Base-by-base conservation (phyloP, 352 stramenopile genomes). In the Pythium guiyangense region DNA sequence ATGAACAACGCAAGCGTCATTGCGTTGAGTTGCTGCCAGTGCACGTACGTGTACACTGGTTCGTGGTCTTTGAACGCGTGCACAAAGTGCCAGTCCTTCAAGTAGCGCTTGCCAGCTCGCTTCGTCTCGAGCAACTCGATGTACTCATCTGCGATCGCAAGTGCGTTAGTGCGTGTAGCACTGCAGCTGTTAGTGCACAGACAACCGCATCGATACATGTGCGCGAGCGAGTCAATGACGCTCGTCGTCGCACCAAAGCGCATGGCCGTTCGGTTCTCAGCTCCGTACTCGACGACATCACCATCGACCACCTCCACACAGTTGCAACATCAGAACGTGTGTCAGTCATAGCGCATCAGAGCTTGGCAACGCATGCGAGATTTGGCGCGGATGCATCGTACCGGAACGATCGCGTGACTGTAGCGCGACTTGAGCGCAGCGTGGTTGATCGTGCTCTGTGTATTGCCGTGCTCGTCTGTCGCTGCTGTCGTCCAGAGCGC, bases 71-170 rank as follows among this genome's bases (percentile, higher is more conserved):
- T 63, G 57, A 88, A 85, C 15, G 63, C 70, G 26, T 85, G 78
- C 22, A 80, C 79, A 37, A 92, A 92, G 64, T 95, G 85, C 85
- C 85, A 95, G 57, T 95, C 85, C 52, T 95, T 95, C 10, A 95
- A 66, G 48, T 95, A 95, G 43, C 60, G 72, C 56, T 78, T 86
- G n/a, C 77, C 77, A 0, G 62, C 70, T 9, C 51, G 63, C 11
- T 68, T 60, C 2, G 44, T 69, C 65, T 87, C 55, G 31, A 94
- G 53, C 52, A 83, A 40, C 9, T 76, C 64, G 57, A 94, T 47
- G 47, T 94, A 94, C 31, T 80, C 73, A 25, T 65, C 84, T 94
- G 31, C 11, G 35, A 6, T 5, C 6, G 4, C 31, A 37, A 11
- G 31, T 11, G 31, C 6, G 31, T 11, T 9, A 10, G 4, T 9